Evolutionary conservation across 1,284 basidiomycete genomes (phyloP), one percentile per base, ranked within the genome.

Genomic region (Malassezia nana): DNA sequence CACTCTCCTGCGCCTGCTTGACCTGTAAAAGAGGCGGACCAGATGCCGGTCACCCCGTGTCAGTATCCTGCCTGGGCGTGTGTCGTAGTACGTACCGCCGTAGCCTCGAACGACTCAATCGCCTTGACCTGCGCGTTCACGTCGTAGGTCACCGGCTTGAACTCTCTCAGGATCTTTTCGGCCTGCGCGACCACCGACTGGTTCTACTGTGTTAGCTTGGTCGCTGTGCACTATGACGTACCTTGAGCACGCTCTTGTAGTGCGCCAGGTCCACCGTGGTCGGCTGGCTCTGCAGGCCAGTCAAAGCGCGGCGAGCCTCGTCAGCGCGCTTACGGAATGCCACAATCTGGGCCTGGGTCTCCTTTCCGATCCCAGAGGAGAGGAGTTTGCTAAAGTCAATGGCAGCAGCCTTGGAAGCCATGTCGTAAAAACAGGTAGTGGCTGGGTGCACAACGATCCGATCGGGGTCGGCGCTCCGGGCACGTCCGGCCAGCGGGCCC

Each of bases 131-230:
- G 89, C 61, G 88, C 81, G 72, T 77, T 78, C 57, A 92, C 87
- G 75, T 99, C 92, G 78, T 96, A 96, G n/a, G 87, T 86, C 56
- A 89, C 84, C 28, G 94, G 89, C 80, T 94, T 94, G 82, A 95
- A 98, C 38, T 83, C 83, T 61, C 80, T 82, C 67, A 95, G 76
- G 58, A 86, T 78, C 79, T 90, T 94, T 80, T 96, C 89, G 10
- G 87, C 87, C 76, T 95, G 86, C 67, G 87, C 84, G 57, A 96
- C 84, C 63, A 96, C 82, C 48, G 84, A 83, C 76, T 87, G 84
- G 80, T 98, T 96, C 82, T 90, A 90, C 38, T 2, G 28, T 33
- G 41, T 55, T 31, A 55, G 41, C 24, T n/a, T n/a, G n/a, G n/a
- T n/a, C n/a, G 4, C 6, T 10, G 10, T 8, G 24, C 12, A 7